A percentile compares a stretch with the other conserved stretches of the same genome.
phyloP scores from a whole-genome alignment of 2,329 filamentous ascomycete species.

The Calonectria pseudoturangicola region DNA sequence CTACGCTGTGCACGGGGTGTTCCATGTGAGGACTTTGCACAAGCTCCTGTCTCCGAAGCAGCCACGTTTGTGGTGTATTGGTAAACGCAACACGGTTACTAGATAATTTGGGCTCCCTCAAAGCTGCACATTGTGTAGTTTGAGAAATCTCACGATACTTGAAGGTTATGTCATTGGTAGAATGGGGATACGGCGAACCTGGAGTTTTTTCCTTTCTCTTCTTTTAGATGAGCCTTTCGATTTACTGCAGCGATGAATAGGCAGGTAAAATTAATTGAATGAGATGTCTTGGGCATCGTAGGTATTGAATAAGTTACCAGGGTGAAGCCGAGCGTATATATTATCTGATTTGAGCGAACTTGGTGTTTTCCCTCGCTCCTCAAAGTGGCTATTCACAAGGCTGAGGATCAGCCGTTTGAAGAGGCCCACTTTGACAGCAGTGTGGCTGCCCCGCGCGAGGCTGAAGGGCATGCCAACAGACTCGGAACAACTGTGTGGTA shows the following conservation, averaged over 20 bases:
- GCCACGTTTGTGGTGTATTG: background rate
- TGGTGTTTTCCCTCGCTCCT: too few species aligned
- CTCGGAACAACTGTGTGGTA: constrained; percentile 41
- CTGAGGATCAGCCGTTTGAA: constrained; percentile 5
- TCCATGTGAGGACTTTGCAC: background rate
- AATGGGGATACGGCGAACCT: background rate
- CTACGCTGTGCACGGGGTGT: background rate
- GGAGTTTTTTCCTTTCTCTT: background rate
- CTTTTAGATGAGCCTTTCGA: background rate
- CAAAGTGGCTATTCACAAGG: constrained; percentile 7
- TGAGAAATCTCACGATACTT: background rate
- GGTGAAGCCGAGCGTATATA: background rate
- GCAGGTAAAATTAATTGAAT: background rate
- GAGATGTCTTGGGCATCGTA: background rate
- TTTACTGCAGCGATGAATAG: background rate
- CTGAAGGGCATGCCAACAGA: constrained; percentile 1
- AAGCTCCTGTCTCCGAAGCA: background rate
- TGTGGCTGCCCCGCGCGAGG: constrained; percentile 39
- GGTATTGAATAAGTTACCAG: too few species aligned
- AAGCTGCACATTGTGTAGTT: background rate
- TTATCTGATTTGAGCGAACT: background rate
- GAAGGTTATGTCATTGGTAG: background rate
- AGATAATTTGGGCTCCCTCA: background rate
- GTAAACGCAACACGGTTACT: background rate
- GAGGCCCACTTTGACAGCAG: background rate